Conservation (phyloP, 1,284 basidiomycete genomes). For the Trametes polyzona region DNA sequence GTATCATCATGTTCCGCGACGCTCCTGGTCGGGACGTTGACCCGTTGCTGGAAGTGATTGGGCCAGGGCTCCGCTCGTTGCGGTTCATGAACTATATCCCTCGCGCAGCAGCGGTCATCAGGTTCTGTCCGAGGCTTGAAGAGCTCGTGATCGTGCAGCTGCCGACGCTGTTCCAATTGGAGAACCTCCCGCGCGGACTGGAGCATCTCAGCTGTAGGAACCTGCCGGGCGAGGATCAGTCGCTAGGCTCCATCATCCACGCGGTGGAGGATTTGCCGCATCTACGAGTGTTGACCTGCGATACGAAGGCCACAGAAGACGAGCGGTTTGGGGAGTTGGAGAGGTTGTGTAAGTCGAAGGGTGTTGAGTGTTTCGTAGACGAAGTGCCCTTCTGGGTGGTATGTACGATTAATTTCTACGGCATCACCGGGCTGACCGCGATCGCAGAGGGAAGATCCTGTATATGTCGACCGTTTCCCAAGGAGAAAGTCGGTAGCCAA, state of each 20-base stretch:
- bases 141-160: conserved; percentile 46
- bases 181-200: conserved; percentile 40
- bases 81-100: conserved; percentile 43
- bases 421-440: background rate
- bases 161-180: conserved; percentile 39
- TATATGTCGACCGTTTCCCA: conserved; percentile 43
- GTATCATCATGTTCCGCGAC: conserved; percentile 47
- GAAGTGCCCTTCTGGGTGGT: conserved; percentile 43
- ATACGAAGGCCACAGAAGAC: conserved; percentile 19
- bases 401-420: background rate
- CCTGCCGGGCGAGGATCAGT: conserved; percentile 30
- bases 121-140: conserved; percentile 43
- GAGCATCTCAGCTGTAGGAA: conserved; percentile 47
- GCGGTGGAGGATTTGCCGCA: conserved; percentile 40
- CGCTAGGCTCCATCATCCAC: conserved; percentile 37
- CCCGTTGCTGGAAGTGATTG: conserved; percentile 35
- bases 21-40: conserved; percentile 34
- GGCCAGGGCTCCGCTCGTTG: conserved; percentile 44
- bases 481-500: conserved; percentile 45
- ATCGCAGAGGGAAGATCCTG: conserved; percentile 46
- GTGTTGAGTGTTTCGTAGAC: conserved; percentile 36
- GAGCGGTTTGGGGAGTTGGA: conserved; percentile 9
- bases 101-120: conserved; percentile 39
- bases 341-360: conserved; percentile 35
- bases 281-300: conserved; percentile 44